Percentiles rank a stretch among this genome's conserved stretches.
Evolutionary conservation across 2,329 filamentous ascomycete genomes (phyloP).

Genomic region (Microdochium paspali): DNA sequence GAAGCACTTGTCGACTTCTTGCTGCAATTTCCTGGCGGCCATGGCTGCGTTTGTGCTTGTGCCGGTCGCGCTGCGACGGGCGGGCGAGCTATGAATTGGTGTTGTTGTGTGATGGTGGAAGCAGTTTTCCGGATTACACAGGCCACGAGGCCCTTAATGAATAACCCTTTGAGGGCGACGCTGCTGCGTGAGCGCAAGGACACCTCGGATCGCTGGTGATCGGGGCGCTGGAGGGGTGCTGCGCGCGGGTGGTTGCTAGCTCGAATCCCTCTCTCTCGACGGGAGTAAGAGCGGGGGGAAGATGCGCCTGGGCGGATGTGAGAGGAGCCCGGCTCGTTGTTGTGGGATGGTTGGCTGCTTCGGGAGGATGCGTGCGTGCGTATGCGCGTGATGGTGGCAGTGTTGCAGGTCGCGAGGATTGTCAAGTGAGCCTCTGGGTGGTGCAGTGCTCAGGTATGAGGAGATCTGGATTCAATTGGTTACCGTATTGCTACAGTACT

Average conservation of each 20-base stretch:
- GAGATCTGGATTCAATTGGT: not conserved
- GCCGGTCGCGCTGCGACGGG: not conserved
- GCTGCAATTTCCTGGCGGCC: constrained; percentile 91
- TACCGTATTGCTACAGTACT: not conserved
- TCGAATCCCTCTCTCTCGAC: not conserved
- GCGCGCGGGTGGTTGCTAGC: not conserved
- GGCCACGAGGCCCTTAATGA: not conserved
- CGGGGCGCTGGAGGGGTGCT: not conserved
- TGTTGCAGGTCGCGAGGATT: not conserved
- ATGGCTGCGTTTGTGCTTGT: constrained; percentile 42
- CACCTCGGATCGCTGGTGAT: not conserved
- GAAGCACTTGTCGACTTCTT: constrained; percentile 99
- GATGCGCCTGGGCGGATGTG: not conserved
- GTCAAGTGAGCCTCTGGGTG: not conserved
- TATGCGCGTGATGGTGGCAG: not conserved
- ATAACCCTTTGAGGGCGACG: not conserved
- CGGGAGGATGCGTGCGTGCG: not conserved
- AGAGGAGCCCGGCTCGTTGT: not conserved
- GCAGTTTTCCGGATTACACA: not conserved
- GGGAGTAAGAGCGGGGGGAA: not conserved
- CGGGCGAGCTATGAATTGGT: constrained; percentile 1
- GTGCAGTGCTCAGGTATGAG: no score
- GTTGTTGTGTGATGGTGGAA: constrained; percentile 5
- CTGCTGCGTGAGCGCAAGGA: not conserved
- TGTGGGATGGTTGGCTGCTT: not conserved